Base-by-base conservation (phyloP, 192 early-diverging fungal genomes). In the Dispira parvispora region DNA sequence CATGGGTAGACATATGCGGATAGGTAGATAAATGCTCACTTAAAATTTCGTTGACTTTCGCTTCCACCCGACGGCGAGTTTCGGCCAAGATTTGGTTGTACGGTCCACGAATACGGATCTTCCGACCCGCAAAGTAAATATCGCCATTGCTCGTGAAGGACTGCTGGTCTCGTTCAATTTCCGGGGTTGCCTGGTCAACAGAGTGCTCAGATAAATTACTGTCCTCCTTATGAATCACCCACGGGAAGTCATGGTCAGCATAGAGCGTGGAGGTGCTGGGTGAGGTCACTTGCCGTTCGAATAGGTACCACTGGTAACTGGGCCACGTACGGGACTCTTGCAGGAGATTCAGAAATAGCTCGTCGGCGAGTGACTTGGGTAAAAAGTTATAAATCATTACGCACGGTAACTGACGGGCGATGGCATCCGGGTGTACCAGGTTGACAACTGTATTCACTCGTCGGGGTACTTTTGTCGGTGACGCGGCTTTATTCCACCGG, bases 41-140 rank as follows among this genome's bases (percentile, higher is more conserved):
- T 44, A 61, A 44, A 16, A 61, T 11, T 21, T 45, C 38, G 58
- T 61, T 61, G 18, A 61, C 58, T 49, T 63, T 63, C 16, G 21
- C 46, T 49, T 63, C 62, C n/a, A 63, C 38, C 8, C 47, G 46
- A 10, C 26, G 26, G 2, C 62, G 46, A 1, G 62, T 43, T 13
- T 25, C 16, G 45, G 12, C 23, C 62, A 63, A 38, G 0, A 50
- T 12, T 26, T 46, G 23, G 21, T 43, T 50, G 28, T 38, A 38
- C 32, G 32, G 45, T 27, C 42, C 21, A 43, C 45, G 60, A 13
- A 18, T 12, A 43, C 12, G 38, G 60, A 42, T 42, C 28, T 57
- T 1, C 16, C 32, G 16, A 23, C 16, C 47, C 8, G 16, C 16
- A 20, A 16, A 50, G 47, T 50, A 50, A 23, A 23, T 20, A 23